phyloP scores from a whole-genome alignment of 2,329 filamentous ascomycete genomes.

The Colletotrichum tropicale region DNA sequence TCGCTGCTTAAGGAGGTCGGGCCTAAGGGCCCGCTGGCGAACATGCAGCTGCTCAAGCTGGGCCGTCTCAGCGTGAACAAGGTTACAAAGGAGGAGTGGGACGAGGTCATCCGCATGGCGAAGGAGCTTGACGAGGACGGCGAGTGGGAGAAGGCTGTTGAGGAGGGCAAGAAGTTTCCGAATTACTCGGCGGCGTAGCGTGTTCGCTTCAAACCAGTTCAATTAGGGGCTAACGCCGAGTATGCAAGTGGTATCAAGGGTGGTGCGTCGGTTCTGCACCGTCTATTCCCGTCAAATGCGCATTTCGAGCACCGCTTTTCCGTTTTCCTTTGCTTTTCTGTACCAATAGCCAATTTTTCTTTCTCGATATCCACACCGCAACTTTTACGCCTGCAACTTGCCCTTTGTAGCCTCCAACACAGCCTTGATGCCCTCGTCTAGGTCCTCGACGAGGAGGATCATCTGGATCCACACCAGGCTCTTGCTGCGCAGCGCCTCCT shows the following conservation, averaged over 20 bases:
- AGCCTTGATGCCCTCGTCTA: conserved; percentile 60
- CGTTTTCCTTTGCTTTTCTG: not conserved
- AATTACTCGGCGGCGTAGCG: conserved; percentile 4
- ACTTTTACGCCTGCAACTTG: conserved; percentile 28
- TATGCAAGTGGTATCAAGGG: conserved; percentile 18
- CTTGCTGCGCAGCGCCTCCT: conserved; percentile 49
- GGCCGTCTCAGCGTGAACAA: conserved; percentile 57
- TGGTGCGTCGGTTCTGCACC: conserved; percentile 1
- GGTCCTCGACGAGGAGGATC: conserved; percentile 50
- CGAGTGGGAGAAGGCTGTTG: conserved; percentile 13
- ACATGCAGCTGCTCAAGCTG: conserved; percentile 81
- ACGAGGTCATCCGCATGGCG: conserved; percentile 27
- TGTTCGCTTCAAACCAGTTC: not conserved
- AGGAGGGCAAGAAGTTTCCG: conserved; percentile 11
- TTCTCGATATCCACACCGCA: not conserved
- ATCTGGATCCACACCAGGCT: conserved; percentile 58
- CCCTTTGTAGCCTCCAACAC: conserved; percentile 59
- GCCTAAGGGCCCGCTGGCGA: conserved; percentile 61
- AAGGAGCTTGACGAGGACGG: conserved; percentile 7
- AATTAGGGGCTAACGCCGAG: conserved; percentile 2
- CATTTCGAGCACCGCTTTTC: not conserved
- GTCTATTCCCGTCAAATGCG: conserved; percentile 8
- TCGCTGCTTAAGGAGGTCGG: conserved; percentile 76
- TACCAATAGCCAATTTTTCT: not conserved
- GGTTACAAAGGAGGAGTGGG: conserved; percentile 69